Base-by-base conservation (phyloP, 106 monocot genomes). In the Narthecium ossifragum region DNA sequence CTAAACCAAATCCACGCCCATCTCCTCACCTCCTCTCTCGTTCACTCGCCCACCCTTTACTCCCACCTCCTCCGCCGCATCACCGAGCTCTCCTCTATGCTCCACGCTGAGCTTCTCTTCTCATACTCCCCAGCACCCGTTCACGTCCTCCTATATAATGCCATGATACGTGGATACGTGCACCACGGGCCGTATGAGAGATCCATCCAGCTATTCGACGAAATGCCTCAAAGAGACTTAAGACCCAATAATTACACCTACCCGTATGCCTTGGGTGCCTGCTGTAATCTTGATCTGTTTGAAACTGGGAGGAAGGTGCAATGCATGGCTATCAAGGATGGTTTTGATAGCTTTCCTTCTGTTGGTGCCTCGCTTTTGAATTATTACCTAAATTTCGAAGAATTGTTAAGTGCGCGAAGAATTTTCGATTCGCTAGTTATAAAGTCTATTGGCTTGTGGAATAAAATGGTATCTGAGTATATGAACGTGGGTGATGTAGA, bases 31-130 rank as follows among this genome's bases (percentile, higher is more conserved):
- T 54, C 73, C 21, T 71, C 71, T 34, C 66, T 74, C 53, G 22
- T 33, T n/a, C 25, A 14, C 23, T 5, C 18, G 7, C 31, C 73
- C 12, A 12, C 24, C n/a, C 43, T 74, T 53, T 53, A 56, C 15
- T 66, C 73, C 66, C 65, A 60, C 51, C 45, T 51, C 20, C 66
- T 74, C 73, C 73, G 73, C 66, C 73, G 73, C 34, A 41, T 34
- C 60, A 66, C 73, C 26, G 73, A 74, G 52, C 39, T 74, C 46
- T 60, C 66, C 4, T 8, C 23, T 24, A 66, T 60, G 45, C 31
- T 8, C 15, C 31, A 73, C 27, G 65, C 73, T 10, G 59, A 66
- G 49, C 59, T 38, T 34, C 20, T 66, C 60, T 66, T 73, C 36
- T 65, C 24, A 7, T 5, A 21, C 4, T 28, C 34, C 18, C 17